Evolutionary conservation across 192 early-diverging fungal genomes (phyloP).

Genomic region (Funneliformis geosporum): DNA sequence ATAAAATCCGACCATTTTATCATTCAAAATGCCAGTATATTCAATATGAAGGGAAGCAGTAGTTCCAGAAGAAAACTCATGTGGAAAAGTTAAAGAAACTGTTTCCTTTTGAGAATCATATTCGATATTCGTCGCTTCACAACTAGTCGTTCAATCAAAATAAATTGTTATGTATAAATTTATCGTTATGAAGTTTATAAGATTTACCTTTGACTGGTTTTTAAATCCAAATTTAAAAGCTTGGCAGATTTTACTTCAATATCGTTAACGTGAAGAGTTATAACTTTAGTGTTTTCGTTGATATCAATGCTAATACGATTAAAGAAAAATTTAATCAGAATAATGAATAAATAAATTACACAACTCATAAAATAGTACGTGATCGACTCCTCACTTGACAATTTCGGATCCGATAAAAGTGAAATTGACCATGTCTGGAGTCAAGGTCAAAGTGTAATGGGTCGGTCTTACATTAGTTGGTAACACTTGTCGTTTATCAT

Average conservation of each 20-base stretch:
- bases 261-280: conserved; percentile 68
- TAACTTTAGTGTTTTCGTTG: conserved; percentile 61
- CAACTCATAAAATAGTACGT: not conserved
- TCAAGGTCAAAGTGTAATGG: conserved; percentile 81
- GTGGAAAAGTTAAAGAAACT: conserved; percentile 62
- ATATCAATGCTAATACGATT: conserved; percentile 52
- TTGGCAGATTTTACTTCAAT: conserved; percentile 63
- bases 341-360: not conserved
- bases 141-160: conserved; percentile 26
- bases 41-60: conserved; percentile 55
- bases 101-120: conserved; percentile 49
- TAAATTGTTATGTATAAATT: not conserved
- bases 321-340: not conserved
- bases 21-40: conserved; percentile 72
- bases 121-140: conserved; percentile 47
- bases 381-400: conserved; percentile 4
- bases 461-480: conserved; percentile 82
- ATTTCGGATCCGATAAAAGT: conserved; percentile 66
- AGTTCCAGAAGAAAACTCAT: conserved; percentile 51
- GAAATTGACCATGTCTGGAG: conserved; percentile 79
- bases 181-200: not conserved
- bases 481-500: conserved; percentile 68
- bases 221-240: conserved; percentile 45
- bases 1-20: conserved; percentile 96
- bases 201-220: conserved; percentile 56